A percentile compares a stretch with the other conserved stretches of the same genome.
Evolutionary conservation across 2,329 filamentous ascomycete genomes (phyloP).

Genomic region (Trichoderma oligosporum): DNA sequence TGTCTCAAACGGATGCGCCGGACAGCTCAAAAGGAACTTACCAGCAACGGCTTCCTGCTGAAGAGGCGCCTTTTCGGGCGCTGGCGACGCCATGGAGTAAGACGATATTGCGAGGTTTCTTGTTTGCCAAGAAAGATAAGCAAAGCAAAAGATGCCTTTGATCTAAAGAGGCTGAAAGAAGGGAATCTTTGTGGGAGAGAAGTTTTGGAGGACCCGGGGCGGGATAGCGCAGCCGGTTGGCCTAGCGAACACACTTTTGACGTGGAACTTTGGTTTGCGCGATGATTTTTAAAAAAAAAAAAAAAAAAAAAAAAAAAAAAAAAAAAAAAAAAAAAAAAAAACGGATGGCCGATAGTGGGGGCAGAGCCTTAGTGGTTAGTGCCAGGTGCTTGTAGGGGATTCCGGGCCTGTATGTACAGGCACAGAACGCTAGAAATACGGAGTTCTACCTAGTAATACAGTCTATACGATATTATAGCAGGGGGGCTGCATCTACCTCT

Average conservation of each 20-base stretch:
- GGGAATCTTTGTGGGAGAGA: conserved; percentile 14
- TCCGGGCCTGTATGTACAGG: neutral
- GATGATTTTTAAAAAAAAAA: too few species aligned
- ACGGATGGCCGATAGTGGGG: conserved; percentile 15
- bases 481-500: too few species aligned
- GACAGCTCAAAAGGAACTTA: conserved; percentile 17
- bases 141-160: neutral
- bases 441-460: too few species aligned
- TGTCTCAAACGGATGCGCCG: conserved; percentile 15
- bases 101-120: neutral
- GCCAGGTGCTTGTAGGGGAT: neutral
- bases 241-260: conserved; percentile 9
- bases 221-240: conserved; percentile 16
- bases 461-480: too few species aligned
- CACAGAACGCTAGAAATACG: too few species aligned
- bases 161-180: neutral
- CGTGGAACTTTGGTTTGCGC: conserved; percentile 6
- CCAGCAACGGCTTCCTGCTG: conserved; percentile 19
- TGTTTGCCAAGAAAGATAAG: neutral
- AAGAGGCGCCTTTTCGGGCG: conserved; percentile 16
- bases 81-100: conserved; percentile 21
- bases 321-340: too few species aligned
- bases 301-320: too few species aligned
- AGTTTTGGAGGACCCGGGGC: conserved; percentile 17
- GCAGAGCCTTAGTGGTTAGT: neutral